Evolutionary conservation across 305 asterid genomes (phyloP).

Genomic region (Solanum hybrid): DNA sequence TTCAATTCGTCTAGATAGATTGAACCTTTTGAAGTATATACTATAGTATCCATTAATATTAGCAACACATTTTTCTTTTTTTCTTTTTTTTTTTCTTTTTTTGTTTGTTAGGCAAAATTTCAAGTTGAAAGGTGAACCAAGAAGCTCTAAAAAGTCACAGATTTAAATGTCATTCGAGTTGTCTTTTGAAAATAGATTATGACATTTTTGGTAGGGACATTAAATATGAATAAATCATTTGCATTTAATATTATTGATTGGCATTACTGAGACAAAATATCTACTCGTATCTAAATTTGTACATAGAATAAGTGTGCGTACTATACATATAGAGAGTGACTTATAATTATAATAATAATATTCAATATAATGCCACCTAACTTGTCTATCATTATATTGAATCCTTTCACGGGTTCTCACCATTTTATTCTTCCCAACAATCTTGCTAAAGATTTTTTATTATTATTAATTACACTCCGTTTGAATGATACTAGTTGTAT

Average conservation of each 20-base stretch:
- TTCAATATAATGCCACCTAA: constrained; percentile 8
- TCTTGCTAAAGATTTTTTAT: neutral
- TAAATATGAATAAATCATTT: constrained; percentile 21
- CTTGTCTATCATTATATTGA: constrained; percentile 16
- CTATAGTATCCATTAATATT: neutral
- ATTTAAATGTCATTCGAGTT: constrained; percentile 8
- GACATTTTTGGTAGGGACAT: constrained; percentile 35
- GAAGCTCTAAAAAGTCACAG: neutral
- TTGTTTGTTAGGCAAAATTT: neutral
- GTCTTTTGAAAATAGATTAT: constrained; percentile 16
- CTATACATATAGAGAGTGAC: neutral
- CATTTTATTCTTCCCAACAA: neutral
- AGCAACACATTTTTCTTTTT: neutral
- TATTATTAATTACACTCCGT: neutral
- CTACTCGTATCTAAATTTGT: constrained; percentile 19
- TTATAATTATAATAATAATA: neutral
- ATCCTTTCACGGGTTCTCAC: constrained; percentile 14
- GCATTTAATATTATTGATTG: constrained; percentile 19
- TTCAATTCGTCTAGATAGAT: constrained; percentile 1
- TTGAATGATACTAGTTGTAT: neutral
- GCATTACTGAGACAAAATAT: constrained; percentile 20
- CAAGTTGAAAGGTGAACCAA: neutral
- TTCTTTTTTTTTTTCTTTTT: neutral
- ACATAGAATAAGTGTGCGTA: neutral
- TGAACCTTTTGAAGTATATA: neutral